Percentiles rank a stretch among this genome's conserved stretches.
These are phyloP conservation scores for Earliella scabrosa DNA, from an alignment of 1,284 basidiomycete species.

Conservation along the genomic window DNA sequence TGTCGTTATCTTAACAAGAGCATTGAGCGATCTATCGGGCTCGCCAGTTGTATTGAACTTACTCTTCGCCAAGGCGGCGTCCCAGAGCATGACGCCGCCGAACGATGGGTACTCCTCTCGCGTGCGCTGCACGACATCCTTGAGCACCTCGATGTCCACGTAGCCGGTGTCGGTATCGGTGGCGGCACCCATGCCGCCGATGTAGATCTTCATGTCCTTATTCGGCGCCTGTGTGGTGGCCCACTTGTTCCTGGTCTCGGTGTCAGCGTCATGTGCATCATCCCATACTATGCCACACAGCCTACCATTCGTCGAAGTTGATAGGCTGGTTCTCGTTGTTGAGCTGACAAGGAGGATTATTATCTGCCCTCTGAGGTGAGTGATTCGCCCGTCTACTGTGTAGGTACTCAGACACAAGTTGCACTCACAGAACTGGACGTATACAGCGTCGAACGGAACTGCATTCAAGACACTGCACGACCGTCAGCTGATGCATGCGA, in stretches of 20 bases:
- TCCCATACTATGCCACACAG: neutral
- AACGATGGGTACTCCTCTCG: slow-evolving; percentile 47
- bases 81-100: no score
- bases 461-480: slow-evolving; percentile 53
- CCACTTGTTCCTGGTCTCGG: slow-evolving; percentile 59
- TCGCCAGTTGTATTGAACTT: no score
- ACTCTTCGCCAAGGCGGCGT: no score
- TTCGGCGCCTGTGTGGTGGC: slow-evolving; percentile 43
- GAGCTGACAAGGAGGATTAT: slow-evolving; percentile 59
- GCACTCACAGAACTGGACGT: slow-evolving; percentile 61
- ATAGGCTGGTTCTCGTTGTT: slow-evolving; percentile 45
- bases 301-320: slow-evolving; percentile 55
- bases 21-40: no score
- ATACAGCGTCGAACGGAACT: slow-evolving; percentile 64
- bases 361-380: slow-evolving; percentile 45
- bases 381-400: no score
- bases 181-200: slow-evolving; percentile 59
- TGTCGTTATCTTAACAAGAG: no score
- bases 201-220: slow-evolving; percentile 62
- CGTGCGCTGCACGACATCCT: slow-evolving; percentile 46
- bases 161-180: slow-evolving; percentile 57
- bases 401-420: no score
- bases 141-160: slow-evolving; percentile 50
- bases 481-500: no score
- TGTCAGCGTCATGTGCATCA: neutral